Base-by-base conservation (phyloP, 176 grass and related monocot species). In the Hordeum marinum region DNA sequence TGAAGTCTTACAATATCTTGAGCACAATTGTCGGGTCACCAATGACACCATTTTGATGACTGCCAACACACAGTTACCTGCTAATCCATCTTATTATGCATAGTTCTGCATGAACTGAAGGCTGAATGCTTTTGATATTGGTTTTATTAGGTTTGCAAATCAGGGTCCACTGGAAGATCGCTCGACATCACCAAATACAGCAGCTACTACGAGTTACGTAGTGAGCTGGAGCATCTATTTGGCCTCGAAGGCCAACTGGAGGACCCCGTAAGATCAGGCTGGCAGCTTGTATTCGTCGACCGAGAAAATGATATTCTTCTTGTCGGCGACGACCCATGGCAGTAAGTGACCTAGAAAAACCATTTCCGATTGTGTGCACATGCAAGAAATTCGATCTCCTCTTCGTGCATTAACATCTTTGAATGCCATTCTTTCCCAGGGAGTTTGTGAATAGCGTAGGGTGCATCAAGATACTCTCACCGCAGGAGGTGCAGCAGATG, bases 231-330 rank as follows among this genome's bases (percentile, higher is more conserved):
- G 87, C 79, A 75, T 79, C 86, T 98, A n/a, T 98, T 98, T 85
- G 96, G 96, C 50, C 93, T 98, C 68, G 91, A 98, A 88, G 95
- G 96, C 80, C 93, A 90, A 90, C 84, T 98, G 85, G 91, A 98
- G 84, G 92, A 95, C 87, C 87, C 93, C 81, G 63, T 95, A 81
- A 98, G 96, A 98, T 98, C 96, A 98, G 96, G 96, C 96, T 98
- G 96, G 96, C 96, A 98, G 96, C 96, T 98, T 98, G 96, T 98
- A 87, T 98, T 98, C 73, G 89, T 95, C 84, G 96, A 98, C 77
- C 82, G 96, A 84, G 96, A 95, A 89, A 92, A 98, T 84, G 91
- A 98, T 83, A 80, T 92, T 83, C 96, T 98, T 95, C 96, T 98
- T 76, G 87, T 95, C 3, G 96, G 96, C 69, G 96, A 98, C 2